These are phyloP conservation scores for Solanum gracilifrons DNA, from an alignment of 257 asterid species.

Conservation along the genomic window DNA sequence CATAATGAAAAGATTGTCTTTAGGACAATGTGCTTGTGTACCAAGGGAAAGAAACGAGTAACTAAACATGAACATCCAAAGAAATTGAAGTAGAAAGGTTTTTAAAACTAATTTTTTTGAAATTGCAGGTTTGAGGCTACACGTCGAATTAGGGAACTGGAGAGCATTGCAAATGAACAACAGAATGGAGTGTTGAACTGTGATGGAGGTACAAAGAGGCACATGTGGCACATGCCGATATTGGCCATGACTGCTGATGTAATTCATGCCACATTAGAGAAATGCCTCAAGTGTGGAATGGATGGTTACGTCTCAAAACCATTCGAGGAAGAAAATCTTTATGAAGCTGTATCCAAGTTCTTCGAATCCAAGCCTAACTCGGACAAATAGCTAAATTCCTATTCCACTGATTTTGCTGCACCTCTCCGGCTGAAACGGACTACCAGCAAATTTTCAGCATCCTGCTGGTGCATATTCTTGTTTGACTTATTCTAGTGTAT, in stretches of 20 bases:
- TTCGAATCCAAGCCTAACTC: slow-evolving; percentile 30
- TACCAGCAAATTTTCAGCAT: slow-evolving; percentile 28
- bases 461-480: slow-evolving; percentile 22
- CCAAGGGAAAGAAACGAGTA: neutral
- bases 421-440: neutral
- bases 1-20: neutral
- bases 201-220: neutral
- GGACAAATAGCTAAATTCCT: slow-evolving; percentile 4
- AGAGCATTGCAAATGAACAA: slow-evolving; percentile 31
- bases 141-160: slow-evolving; percentile 63
- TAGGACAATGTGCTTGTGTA: neutral
- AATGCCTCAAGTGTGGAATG: slow-evolving; percentile 70
- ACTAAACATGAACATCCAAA: neutral
- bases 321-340: slow-evolving; percentile 71
- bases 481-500: neutral
- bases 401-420: neutral
- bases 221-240: slow-evolving; percentile 64
- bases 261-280: slow-evolving; percentile 66
- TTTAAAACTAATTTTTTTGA: neutral
- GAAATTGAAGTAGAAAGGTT: neutral
- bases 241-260: slow-evolving; percentile 96
- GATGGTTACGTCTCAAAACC: slow-evolving; percentile 92
- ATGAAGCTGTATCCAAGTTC: slow-evolving; percentile 71
- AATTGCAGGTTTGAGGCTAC: slow-evolving; percentile 77
- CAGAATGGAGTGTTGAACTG: slow-evolving; percentile 12